Conservation (phyloP, 2,329 filamentous ascomycete species). For the Aureobasidium sp. region DNA sequence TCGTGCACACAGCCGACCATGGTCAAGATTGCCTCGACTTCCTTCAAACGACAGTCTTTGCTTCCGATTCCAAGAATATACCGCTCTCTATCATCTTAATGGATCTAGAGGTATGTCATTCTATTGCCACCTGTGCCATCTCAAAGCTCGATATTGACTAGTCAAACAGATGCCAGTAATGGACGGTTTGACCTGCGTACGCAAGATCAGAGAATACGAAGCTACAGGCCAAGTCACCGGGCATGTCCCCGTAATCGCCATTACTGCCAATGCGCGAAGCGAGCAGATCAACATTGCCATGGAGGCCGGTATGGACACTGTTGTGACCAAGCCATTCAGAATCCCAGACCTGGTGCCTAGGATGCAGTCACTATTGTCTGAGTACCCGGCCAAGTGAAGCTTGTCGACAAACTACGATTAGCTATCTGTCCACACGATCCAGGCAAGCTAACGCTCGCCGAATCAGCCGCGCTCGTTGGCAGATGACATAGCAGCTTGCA, state of each 20-base stretch:
- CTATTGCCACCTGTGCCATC: background rate
- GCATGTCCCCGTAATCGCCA: conserved; percentile 24
- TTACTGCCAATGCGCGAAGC: conserved; percentile 26
- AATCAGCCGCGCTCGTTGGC: no score
- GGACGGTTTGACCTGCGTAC: conserved; percentile 23
- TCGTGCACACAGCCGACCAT: conserved; percentile 23
- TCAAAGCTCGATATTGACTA: background rate
- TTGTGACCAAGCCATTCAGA: conserved; percentile 30
- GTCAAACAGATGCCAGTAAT: conserved; percentile 25
- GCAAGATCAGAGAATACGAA: conserved; percentile 24
- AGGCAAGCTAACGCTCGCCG: no score
- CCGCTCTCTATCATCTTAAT: conserved; percentile 24
- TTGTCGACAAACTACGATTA: background rate
- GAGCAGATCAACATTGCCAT: conserved; percentile 23
- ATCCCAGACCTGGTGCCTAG: conserved; percentile 30
- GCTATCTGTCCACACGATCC: no score
- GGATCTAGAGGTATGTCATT: conserved; percentile 21
- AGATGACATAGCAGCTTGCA: no score
- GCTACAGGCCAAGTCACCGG: conserved; percentile 12
- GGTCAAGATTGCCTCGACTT: conserved; percentile 25
- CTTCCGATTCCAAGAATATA: conserved; percentile 10
- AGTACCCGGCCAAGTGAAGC: background rate
- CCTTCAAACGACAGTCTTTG: conserved; percentile 19
- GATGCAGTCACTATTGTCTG: conserved; percentile 23
- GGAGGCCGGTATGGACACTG: conserved; percentile 23